Evolutionary conservation across 768 basidiomycete species (phyloP), one percentile per base, ranked within the genome.

Genomic region (Boletus insuetus): DNA sequence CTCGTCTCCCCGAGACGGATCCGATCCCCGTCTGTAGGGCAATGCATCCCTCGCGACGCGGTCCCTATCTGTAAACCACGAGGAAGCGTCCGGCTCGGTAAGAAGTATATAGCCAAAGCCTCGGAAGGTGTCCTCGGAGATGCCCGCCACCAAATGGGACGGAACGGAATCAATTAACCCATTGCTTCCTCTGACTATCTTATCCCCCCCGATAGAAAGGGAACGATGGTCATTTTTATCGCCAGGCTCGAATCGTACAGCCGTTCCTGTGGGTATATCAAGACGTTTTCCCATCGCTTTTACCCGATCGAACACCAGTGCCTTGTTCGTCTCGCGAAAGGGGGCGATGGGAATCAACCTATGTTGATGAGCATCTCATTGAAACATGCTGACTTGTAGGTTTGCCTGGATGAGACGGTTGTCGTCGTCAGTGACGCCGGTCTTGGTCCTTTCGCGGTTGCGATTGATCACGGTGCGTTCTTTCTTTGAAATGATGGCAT

Each of bases 181-280:
- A 64, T 94, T 94, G 1, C 94, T 91, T 6, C 96, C 97, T 3
- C 84, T 82, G 40, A 94, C 82, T 35, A 82, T 69, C 62, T 82
- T 80, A 1, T 74, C 70, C 0, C 96, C 97, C 16, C 82, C 87
- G 44, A 97, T 89, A 20, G 82, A 70, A 56, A 89, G 8, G 98
- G 82, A 0, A 81, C 82, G 38, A n/a, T n/a, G n/a, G n/a, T n/a
- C n/a, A n/a, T n/a, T n/a, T n/a, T n/a, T n/a, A n/a, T n/a, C n/a
- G n/a, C n/a, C 93, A 0, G 97, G 96, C 68, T 99, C 97, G 69
- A 99, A 98, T 32, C 97, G 85, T 6, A 97, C 91, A 7, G 97
- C 95, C 0, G 94, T 98, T 7, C 97, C 96, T 0, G 97, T 86
- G 0, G 96, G 75, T 50, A 98, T 97, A 69, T 99, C 94, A 8